Conservation (phyloP, 192 early-diverging fungal genomes). For the Phlyctochytrium planicorne region DNA sequence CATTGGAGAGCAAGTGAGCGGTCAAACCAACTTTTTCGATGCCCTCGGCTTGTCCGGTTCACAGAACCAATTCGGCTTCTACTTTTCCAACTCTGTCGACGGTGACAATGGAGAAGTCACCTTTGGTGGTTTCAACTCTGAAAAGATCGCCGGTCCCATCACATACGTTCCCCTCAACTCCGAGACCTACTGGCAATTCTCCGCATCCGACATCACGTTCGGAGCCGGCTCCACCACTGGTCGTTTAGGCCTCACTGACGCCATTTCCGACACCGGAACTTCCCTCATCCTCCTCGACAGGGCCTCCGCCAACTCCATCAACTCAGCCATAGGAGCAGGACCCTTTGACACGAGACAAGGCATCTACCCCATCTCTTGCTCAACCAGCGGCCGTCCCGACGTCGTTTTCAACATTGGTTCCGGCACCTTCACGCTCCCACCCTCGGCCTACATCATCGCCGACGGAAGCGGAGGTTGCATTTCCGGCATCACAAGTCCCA, state of each 20-base stretch:
- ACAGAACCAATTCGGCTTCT: slow-evolving; percentile 37
- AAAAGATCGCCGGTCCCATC: slow-evolving; percentile 49
- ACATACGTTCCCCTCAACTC: slow-evolving; percentile 25
- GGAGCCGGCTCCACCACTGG: neutral
- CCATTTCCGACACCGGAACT: slow-evolving; percentile 35
- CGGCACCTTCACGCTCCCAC: slow-evolving; percentile 8
- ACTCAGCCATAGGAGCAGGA: slow-evolving; percentile 13
- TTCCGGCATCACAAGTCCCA: slow-evolving; percentile 22
- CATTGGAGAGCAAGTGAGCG: slow-evolving; percentile 12
- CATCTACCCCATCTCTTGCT: slow-evolving; percentile 11
- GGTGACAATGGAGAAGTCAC: slow-evolving; percentile 47
- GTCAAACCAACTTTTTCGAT: slow-evolving; percentile 20
- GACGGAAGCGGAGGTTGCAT: slow-evolving; percentile 24
- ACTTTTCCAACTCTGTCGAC: slow-evolving; percentile 34
- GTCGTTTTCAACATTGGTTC: slow-evolving; percentile 9
- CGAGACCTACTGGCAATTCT: slow-evolving; percentile 1
- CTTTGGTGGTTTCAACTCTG: slow-evolving; percentile 47
- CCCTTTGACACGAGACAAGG: too few relatives aligned
- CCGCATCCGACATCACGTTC: neutral
- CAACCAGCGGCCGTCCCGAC: slow-evolving; percentile 10
- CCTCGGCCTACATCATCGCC: slow-evolving; percentile 20
- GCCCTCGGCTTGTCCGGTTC: slow-evolving; percentile 20
- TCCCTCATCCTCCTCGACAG: slow-evolving; percentile 24
- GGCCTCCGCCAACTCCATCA: slow-evolving; percentile 17
- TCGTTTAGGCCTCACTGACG: neutral